Evolutionary conservation across 2,329 filamentous ascomycete species (phyloP).

Genomic region (Xylariaceae sp.): DNA sequence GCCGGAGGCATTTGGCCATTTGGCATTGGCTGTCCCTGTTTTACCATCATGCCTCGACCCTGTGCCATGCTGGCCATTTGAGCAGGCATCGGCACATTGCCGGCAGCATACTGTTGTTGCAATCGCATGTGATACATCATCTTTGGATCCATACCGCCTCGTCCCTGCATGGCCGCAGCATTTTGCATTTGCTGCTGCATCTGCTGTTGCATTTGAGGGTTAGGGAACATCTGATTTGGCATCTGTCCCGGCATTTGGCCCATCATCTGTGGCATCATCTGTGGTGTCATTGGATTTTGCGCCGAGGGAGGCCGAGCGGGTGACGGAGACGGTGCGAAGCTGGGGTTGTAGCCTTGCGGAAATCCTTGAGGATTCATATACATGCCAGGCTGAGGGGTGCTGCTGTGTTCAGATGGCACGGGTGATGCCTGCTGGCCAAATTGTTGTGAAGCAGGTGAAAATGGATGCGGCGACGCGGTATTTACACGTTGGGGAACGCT

Average conservation of each 20-base stretch:
- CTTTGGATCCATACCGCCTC: conserved; percentile 64
- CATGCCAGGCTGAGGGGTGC: conserved; percentile 70
- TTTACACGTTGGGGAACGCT: conserved; percentile 76
- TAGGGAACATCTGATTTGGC: conserved; percentile 44
- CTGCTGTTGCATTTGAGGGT: conserved; percentile 46
- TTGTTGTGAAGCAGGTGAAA: conserved; percentile 72
- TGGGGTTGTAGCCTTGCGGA: conserved; percentile 54
- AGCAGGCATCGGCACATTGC: conserved; percentile 45
- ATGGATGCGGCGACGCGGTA: conserved; percentile 88
- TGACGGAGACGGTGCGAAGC: conserved; percentile 54
- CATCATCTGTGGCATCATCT: conserved; percentile 54
- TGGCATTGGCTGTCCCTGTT: conserved; percentile 48
- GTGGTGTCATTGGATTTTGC: conserved; percentile 48
- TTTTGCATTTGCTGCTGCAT: conserved; percentile 32
- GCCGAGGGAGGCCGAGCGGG: conserved; percentile 54
- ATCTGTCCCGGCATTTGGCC: conserved; percentile 29
- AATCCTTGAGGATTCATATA: conserved; percentile 60
- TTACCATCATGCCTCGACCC: conserved; percentile 50
- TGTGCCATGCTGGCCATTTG: conserved; percentile 44
- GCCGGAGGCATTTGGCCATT: conserved; percentile 55
- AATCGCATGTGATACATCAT: conserved; percentile 79
- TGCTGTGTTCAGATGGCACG: conserved; percentile 68
- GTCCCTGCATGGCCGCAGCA: conserved; percentile 41
- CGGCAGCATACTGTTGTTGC: conserved; percentile 69
- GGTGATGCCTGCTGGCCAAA: conserved; percentile 71